These are phyloP conservation scores for Anisodus tanguticus DNA, from an alignment of 257 asterid genomes.

Conservation along the genomic window DNA sequence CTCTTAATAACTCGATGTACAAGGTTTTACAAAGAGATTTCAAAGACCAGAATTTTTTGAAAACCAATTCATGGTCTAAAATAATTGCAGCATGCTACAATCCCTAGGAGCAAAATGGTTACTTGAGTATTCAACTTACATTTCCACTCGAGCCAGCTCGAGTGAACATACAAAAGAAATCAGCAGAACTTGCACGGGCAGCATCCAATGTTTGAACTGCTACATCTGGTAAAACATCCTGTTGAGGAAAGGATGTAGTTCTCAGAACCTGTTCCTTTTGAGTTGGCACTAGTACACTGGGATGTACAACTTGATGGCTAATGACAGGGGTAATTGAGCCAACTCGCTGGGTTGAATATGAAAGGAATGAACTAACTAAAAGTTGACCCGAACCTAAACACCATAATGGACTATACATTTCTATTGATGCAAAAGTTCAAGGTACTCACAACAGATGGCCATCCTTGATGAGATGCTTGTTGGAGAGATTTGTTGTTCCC, in stretches of 20 bases:
- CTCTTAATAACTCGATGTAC: conserved; percentile 3
- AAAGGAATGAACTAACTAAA: not conserved
- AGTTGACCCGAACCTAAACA: not conserved
- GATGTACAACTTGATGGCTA: not conserved
- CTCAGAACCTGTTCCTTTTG: not conserved
- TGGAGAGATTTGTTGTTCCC: not conserved
- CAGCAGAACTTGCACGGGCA: no score
- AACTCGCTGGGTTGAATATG: not conserved
- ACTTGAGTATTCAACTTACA: not conserved
- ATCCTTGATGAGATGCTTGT: not conserved
- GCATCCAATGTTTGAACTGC: no score
- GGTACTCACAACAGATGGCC: no score
- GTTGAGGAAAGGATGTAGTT: not conserved
- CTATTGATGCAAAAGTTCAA: no score
- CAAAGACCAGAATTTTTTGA: not conserved
- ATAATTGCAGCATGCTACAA: not conserved
- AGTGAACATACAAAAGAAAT: no score
- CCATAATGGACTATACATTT: not conserved
- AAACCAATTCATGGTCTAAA: not conserved
- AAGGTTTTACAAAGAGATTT: conserved; percentile 1
- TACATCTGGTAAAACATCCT: no score
- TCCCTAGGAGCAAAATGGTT: not conserved
- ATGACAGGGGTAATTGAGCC: not conserved
- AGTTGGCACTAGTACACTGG: not conserved
- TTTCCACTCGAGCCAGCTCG: no score